Evolutionary conservation across 2,329 filamentous ascomycete species (phyloP).

Genomic region (Fusarium dimerum): DNA sequence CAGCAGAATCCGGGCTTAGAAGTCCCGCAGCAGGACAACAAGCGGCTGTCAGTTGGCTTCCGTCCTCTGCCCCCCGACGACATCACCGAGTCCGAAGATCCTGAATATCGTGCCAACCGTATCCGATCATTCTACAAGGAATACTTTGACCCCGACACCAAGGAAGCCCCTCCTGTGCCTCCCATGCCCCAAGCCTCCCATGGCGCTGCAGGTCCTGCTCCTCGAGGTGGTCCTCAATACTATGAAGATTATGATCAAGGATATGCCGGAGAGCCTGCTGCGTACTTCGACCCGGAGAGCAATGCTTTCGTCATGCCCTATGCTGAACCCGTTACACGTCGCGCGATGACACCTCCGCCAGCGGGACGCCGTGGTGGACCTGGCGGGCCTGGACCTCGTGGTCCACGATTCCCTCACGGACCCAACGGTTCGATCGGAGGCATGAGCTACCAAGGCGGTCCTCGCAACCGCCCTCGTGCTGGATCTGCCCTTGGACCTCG

Average conservation of each 20-base stretch:
- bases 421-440: slow-evolving; percentile 52
- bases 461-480: slow-evolving; percentile 59
- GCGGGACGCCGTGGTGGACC: slow-evolving; percentile 46
- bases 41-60: slow-evolving; percentile 69
- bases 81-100: slow-evolving; percentile 77
- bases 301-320: slow-evolving; percentile 79
- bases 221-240: slow-evolving; percentile 46
- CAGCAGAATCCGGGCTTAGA: slow-evolving; percentile 43
- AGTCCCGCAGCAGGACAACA: slow-evolving; percentile 56
- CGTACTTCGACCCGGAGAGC: slow-evolving; percentile 66
- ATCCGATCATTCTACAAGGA: slow-evolving; percentile 99
- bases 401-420: slow-evolving; percentile 36
- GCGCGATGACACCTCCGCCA: slow-evolving; percentile 95
- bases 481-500: slow-evolving; percentile 52
- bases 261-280: slow-evolving; percentile 65
- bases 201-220: slow-evolving; percentile 9
- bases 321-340: slow-evolving; percentile 80
- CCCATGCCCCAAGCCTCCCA: slow-evolving; percentile 33
- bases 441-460: slow-evolving; percentile 47
- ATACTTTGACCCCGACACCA: slow-evolving; percentile 88
- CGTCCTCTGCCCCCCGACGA: slow-evolving; percentile 88
- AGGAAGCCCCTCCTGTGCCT: slow-evolving; percentile 44
- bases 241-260: slow-evolving; percentile 76
- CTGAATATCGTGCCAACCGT: slow-evolving; percentile 90
- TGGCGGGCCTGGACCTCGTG: slow-evolving; percentile 30